Base-by-base conservation (phyloP, 306 rosid species). In the Quercus glauca region DNA sequence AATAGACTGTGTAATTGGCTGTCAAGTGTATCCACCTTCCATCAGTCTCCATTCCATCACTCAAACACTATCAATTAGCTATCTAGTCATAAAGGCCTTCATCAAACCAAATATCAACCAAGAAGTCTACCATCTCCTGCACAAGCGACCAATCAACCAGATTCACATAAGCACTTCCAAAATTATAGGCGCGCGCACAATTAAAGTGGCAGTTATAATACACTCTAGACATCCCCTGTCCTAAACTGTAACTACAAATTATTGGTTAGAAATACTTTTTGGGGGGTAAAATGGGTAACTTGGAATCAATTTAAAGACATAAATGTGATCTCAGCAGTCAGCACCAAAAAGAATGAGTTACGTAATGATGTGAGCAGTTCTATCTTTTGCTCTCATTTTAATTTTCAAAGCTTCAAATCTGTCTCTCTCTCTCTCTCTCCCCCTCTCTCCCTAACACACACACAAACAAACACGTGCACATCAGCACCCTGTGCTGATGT, bases 121-220 rank as follows among this genome's bases (percentile, higher is more conserved):
- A 84, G 83, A 91, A 95, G 84, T 95, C 99, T 82, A 95, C 99
- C 99, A 93, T 95, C 80, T 95, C 99, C 99, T 95, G 96, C 91
- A 84, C 37, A 11, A 75, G 29, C 56, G 63, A 83, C 76, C 81
- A 56, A 51, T 64, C 26, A 82, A 73, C 78, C 41, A 26, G 80
- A 73, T 56, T 81, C 56, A 71, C 61, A 64, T 80, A 68, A 80
- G 76, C 63, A 57, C 75, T 57, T 73, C 58, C 25, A 78, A 33
- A 52, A 82, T 35, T 9, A 18, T 33, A 68, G 52, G 72, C 1
- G 0, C 43, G 17, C 4, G 0, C 28, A 13, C 5, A 26, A 63
- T 41, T 41, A 63, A 63, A 11, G 41, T 28, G 69, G 41, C 7
- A 71, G 58, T 74, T 53, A 26, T 70, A 77, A 18, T 37, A 76